These are phyloP conservation scores for Podospora bellae-mahoneyi DNA, from an alignment of 495 filamentous ascomycete species.

Conservation along the genomic window DNA sequence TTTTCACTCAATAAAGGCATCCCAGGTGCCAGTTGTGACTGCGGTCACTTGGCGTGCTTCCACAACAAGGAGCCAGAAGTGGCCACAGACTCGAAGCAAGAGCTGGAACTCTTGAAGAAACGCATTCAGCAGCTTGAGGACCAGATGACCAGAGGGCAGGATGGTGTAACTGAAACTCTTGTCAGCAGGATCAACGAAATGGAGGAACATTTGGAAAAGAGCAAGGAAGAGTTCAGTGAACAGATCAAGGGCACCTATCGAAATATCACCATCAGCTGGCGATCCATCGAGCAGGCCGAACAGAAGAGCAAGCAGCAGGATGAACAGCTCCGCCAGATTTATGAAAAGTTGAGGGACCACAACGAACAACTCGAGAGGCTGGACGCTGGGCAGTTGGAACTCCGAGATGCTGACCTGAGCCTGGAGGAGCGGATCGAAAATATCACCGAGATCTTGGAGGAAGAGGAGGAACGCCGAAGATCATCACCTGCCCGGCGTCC, in stretches of 20 bases:
- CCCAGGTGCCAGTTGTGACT: constrained; percentile 51
- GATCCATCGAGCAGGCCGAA: constrained; percentile 45
- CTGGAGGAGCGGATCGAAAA: constrained; percentile 52
- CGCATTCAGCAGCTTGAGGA: constrained; percentile 48
- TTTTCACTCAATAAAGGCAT: constrained; percentile 51
- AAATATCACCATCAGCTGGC: constrained; percentile 50
- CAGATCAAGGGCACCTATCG: constrained; percentile 51
- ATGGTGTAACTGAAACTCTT: constrained; percentile 41
- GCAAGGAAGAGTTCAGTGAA: constrained; percentile 44
- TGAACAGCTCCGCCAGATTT: constrained; percentile 43
- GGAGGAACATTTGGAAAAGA: constrained; percentile 52
- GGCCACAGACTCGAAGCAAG: constrained; percentile 37
- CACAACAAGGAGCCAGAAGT: constrained; percentile 45
- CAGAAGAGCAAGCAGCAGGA: constrained; percentile 42
- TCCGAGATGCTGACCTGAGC: constrained; percentile 49
- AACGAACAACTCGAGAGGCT: constrained; percentile 43
- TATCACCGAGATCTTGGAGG: constrained; percentile 39
- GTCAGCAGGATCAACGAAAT: constrained; percentile 45
- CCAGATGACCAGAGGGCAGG: constrained; percentile 43
- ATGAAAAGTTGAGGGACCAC: constrained; percentile 41
- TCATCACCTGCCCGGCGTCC: constrained; percentile 17
- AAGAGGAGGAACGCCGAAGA: constrained; percentile 27
- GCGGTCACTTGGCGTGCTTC: constrained; percentile 55
- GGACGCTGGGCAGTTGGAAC: constrained; percentile 44
- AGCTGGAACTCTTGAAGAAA: constrained; percentile 47